Base-by-base conservation (phyloP, 2,329 filamentous ascomycete species). In the Cladophialophora immunda region DNA sequence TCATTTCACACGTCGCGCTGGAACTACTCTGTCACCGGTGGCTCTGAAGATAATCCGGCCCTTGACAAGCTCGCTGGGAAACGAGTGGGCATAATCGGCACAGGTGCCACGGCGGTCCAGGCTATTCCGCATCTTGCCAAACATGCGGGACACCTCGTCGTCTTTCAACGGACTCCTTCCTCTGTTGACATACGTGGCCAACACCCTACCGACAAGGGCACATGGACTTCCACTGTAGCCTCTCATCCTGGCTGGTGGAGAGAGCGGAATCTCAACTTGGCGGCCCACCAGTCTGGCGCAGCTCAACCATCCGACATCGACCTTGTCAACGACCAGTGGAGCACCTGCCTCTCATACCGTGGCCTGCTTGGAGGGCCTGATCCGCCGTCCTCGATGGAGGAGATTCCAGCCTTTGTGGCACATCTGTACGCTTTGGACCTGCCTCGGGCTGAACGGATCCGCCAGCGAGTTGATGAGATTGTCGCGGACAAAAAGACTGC, bases 401-500 rank as follows among this genome's bases (percentile, higher is more conserved):
- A 30, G 13, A 52, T 58, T 15, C 59, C 53, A 4, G 11, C 29
- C 19, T 61, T 65, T 2, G 75, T 74, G 4, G 53, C 68, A 2
- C 34, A 45, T 27, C 65, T 73, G 47, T 57, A 69, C 36, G 41
- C 60, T 11, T 54, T 80, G 0, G 86, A 88, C 69, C 65, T 77
- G 1, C 76, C 78, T 0, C 76, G 77, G 22, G 74, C 78, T 27
- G 80, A 86, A n/a, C 67, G 74, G 1, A 74, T 85, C n/a, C 82
- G 85, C 1, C 74, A 74, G 2, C 80, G 84, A 2, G 78, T 83
- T 4, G 81, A 83, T 11, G 72, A 78, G 0, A 75, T 83, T 22
- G 86, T 90, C 17, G 75, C 82, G 38, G 81, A 89, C 70, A 75
- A 75, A 15, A 75, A 74, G 1, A 85, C 82, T 0, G 87, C 87